Conservation (phyloP, 805 yeast genomes). For the Metschnikowia proteae region DNA sequence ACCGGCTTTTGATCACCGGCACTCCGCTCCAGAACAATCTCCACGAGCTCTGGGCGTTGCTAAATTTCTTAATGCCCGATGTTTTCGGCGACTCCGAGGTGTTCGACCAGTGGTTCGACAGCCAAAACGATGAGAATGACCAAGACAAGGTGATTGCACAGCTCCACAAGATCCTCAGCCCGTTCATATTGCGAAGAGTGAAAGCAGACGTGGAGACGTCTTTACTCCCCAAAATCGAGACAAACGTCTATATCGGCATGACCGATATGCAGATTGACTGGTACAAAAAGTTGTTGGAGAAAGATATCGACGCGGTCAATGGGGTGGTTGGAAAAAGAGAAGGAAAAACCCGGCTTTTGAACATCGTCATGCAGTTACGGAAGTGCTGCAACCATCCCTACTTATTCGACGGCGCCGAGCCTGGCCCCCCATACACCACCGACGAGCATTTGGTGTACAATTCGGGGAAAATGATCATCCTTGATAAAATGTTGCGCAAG, state of each 20-base stretch:
- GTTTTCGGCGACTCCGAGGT: slow-evolving; percentile 88
- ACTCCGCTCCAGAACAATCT: slow-evolving; percentile 93
- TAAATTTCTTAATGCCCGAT: slow-evolving; percentile 88
- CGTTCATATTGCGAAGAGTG: slow-evolving; percentile 83
- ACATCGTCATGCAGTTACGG: slow-evolving; percentile 94
- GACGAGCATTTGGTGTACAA: slow-evolving; percentile 91
- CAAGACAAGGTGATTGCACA: slow-evolving; percentile 86
- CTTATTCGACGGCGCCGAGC: slow-evolving; percentile 97
- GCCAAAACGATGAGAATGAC: slow-evolving; percentile 27
- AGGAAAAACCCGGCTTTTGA: slow-evolving; percentile 83
- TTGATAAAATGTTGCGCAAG: slow-evolving; percentile 76
- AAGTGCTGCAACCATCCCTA: slow-evolving; percentile 98
- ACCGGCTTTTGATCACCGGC: slow-evolving; percentile 86
- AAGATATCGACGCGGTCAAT: slow-evolving; percentile 93
- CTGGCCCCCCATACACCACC: slow-evolving; percentile 95
- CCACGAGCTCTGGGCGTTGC: slow-evolving; percentile 94
- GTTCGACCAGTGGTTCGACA: slow-evolving; percentile 90
- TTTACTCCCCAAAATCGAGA: slow-evolving; percentile 83
- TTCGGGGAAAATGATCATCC: slow-evolving; percentile 84
- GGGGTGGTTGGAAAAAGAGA: slow-evolving; percentile 94
- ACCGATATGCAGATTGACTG: slow-evolving; percentile 90
- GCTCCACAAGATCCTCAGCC: slow-evolving; percentile 81
- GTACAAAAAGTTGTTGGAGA: slow-evolving; percentile 85
- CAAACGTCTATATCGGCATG: slow-evolving; percentile 90
- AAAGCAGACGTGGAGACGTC: slow-evolving; percentile 93